Evolutionary conservation across 1,139 yeast species (phyloP).

Genomic region (Wickerhamiella infanticola): DNA sequence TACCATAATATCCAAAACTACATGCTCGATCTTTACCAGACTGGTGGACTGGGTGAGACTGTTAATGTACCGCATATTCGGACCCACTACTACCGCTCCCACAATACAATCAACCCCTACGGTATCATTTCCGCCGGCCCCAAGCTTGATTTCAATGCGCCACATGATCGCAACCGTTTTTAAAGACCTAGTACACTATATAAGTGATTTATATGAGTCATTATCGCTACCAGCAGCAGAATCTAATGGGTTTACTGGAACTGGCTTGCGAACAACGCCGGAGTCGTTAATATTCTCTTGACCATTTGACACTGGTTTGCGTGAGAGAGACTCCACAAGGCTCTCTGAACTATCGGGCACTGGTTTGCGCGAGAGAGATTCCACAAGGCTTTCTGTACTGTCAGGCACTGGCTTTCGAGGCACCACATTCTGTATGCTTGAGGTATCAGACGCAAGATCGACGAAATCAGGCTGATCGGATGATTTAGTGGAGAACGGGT

Average conservation of each 20-base stretch:
- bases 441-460: not conserved
- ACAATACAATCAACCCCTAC: slow-evolving; percentile 60
- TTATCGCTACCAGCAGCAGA: not conserved
- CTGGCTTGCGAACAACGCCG: no score
- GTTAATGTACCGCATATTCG: slow-evolving; percentile 85
- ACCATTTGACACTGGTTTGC: not conserved
- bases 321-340: not conserved
- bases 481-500: slow-evolving; percentile 12
- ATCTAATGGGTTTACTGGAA: not conserved
- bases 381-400: not conserved
- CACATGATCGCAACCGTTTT: slow-evolving; percentile 10
- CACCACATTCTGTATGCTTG: not conserved
- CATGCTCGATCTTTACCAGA: slow-evolving; percentile 64
- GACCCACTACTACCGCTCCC: slow-evolving; percentile 71
- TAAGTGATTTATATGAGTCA: not conserved
- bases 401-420: not conserved
- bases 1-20: slow-evolving; percentile 69
- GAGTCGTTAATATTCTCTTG: not conserved
- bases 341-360: not conserved
- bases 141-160: slow-evolving; percentile 19
- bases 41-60: slow-evolving; percentile 59
- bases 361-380: not conserved
- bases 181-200: not conserved
- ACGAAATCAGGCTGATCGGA: slow-evolving; percentile 9
- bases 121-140: slow-evolving; percentile 89